Conservation (phyloP, 768 basidiomycete species). For the Leccinum subgranulosum region DNA sequence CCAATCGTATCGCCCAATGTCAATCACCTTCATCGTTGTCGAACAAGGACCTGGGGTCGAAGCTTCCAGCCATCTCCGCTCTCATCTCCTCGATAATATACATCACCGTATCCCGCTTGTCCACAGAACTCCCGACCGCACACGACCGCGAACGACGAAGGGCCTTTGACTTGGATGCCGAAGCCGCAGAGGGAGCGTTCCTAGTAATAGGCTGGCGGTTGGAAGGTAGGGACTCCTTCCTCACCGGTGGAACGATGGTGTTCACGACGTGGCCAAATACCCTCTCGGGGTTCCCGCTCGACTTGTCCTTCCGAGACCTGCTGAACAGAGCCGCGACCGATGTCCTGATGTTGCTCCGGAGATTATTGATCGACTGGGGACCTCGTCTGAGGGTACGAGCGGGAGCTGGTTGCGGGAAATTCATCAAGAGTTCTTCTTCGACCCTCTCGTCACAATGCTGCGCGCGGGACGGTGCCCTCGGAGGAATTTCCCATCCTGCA, state of each 20-base stretch:
- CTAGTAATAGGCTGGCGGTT: neutral
- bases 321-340: conserved; percentile 4
- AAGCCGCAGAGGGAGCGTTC: conserved; percentile 2
- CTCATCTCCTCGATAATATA: conserved; percentile 18
- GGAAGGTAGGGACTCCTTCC: conserved; percentile 17
- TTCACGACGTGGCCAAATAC: conserved; percentile 20
- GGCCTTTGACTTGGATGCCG: conserved; percentile 2
- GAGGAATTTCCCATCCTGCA: conserved; percentile 1
- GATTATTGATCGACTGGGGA: conserved; percentile 1
- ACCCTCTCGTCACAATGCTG: neutral
- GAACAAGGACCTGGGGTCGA: conserved; percentile 21
- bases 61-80: conserved; percentile 10
- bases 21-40: conserved; percentile 7
- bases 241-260: conserved; percentile 2
- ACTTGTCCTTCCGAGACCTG: neutral
- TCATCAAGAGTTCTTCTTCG: conserved; percentile 1
- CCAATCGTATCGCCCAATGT: neutral
- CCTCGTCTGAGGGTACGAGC: conserved; percentile 8
- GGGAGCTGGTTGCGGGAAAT: neutral
- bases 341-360: conserved; percentile 4
- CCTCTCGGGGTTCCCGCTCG: neutral
- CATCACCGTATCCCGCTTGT: conserved; percentile 11
- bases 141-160: conserved; percentile 28
- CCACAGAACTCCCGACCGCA: conserved; percentile 7
- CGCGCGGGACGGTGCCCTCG: neutral